Evolutionary conservation across 2,329 filamentous ascomycete species (phyloP), one percentile per base, ranked within the genome.

Genomic region (Hortaea sp.): DNA sequence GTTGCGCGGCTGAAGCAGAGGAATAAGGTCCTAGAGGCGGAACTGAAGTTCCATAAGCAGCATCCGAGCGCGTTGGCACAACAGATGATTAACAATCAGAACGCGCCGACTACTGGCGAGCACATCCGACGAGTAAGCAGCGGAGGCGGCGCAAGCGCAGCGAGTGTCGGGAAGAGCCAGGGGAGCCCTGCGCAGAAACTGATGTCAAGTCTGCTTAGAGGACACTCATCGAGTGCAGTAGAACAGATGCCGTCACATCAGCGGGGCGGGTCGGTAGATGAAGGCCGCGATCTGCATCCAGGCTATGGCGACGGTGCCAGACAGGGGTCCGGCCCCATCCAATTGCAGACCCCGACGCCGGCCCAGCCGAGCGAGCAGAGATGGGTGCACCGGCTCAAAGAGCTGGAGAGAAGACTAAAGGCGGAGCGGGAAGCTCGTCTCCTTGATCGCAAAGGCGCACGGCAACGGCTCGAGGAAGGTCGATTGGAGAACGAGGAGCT

Each of bases 341-440:
- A 62, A 0, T 54, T 51, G 9, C 13, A 40, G 27, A 58, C 62
- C 6, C 60, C 62, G 6, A 20, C 20, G 20, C 64, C 66, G 4
- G 56, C 68, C 29, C 66, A 70, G 42, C 69, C 70, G 1, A 73
- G 72, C 35, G 84, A 90, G 56, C 82, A 85, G 53, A 79, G 84
- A 55, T 95, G 88, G 87, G 81, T 94, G 53, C 78, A 94, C 52
- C 73, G 92, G 5, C 73, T 97, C 31, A 81, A 87, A 47, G 89
- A 97, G 62, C 71, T 97, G 55, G 92, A 98, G 71, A 77, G 83
- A 54, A 80, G 94, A 56, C 73, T 98, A 12, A 94, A 95, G 65
- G 82, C 85, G 40, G 92, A 98, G 69, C 73, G 92, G 10, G 92
- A 97, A 66, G 88, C 82, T 1, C 73, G 92, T 39, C 72, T 94